Base-by-base conservation (phyloP, 441 rosid genomes). In the Brassica hybrid region DNA sequence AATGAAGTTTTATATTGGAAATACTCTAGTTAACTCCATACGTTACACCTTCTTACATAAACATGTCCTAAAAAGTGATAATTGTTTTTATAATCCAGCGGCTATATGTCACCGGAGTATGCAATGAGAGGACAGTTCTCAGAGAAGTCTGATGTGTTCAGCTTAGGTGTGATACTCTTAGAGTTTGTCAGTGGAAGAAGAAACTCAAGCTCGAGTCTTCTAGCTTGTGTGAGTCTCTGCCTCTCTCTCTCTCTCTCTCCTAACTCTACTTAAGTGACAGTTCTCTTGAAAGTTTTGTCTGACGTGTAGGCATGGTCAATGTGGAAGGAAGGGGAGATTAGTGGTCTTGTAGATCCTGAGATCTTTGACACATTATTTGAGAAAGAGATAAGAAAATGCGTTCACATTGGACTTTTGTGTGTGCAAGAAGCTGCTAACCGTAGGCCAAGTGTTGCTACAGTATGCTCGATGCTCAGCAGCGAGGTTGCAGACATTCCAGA, bases 401-500 rank as follows among this genome's bases (percentile, higher is more conserved):
- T 87, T 27, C 78, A 91, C 21, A 84, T 88, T 27, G 91, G 89
- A 18, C 76, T 92, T 41, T 57, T 92, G 14, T 86, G 90, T 30
- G 83, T 83, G 36, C 92, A 89, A 69, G 85, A 85, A 32, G 66
- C 73, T 10, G 83, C 77, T 0, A 74, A 77, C 21, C 90, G 87
- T 21, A 76, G 92, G 69, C 92, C 89, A 34, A 60, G 57, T 32
- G 79, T 83, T 64, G 25, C 80, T 2, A 67, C 82, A 0, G 79
- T 82, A 12, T 34, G 79, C 25, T 81, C 82, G 0, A 88, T 88
- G 90, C 82, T 89, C 2, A 84, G 79, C 7, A 82, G 83, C 54
- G 87, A 88, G 45, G 61, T 38, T 1, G 18, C 45, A n/a, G 67
- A 64, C 25, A 75, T 82, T 56, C 81, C 80, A 34, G 34, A 48